Conservation (phyloP, 345 rosid species). For the Dimocarpus longan region DNA sequence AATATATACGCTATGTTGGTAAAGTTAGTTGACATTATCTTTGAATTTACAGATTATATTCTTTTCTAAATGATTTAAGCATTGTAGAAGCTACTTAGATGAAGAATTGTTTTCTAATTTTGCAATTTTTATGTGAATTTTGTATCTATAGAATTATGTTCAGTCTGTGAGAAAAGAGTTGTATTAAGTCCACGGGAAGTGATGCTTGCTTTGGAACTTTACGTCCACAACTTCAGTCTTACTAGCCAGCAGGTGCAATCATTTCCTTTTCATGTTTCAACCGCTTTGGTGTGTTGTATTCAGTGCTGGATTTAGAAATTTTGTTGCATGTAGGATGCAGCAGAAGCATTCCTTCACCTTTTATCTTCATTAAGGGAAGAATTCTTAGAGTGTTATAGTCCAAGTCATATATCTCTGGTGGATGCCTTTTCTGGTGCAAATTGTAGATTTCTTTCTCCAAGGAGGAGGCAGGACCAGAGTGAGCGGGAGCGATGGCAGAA, state of each 20-base stretch:
- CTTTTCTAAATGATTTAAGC: neutral
- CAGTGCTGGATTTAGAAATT: slow-evolving; percentile 17
- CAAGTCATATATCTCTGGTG: slow-evolving; percentile 45
- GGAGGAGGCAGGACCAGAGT: slow-evolving; percentile 32
- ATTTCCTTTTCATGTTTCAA: slow-evolving; percentile 9
- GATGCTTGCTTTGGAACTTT: slow-evolving; percentile 67
- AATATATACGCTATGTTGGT: neutral
- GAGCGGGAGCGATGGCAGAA: slow-evolving; percentile 80
- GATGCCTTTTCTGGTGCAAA: slow-evolving; percentile 44
- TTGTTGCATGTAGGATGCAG: slow-evolving; percentile 67
- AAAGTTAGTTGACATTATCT: neutral
- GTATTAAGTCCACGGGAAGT: slow-evolving; percentile 65
- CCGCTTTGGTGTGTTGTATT: neutral
- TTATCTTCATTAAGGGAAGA: slow-evolving; percentile 78
- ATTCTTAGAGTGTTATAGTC: slow-evolving; percentile 55
- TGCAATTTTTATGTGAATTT: neutral
- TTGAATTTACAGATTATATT: neutral
- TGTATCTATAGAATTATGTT: slow-evolving; percentile 48
- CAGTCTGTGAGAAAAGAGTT: slow-evolving; percentile 37
- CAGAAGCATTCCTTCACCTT: slow-evolving; percentile 87
- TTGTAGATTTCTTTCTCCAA: slow-evolving; percentile 53
- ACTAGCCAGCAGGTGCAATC: slow-evolving; percentile 75
- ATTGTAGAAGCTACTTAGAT: neutral
- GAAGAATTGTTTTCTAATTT: neutral
- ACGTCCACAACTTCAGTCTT: slow-evolving; percentile 64